Evolutionary conservation across 2,329 filamentous ascomycete species (phyloP).

Genomic region (Hirsutella minnesotensis): DNA sequence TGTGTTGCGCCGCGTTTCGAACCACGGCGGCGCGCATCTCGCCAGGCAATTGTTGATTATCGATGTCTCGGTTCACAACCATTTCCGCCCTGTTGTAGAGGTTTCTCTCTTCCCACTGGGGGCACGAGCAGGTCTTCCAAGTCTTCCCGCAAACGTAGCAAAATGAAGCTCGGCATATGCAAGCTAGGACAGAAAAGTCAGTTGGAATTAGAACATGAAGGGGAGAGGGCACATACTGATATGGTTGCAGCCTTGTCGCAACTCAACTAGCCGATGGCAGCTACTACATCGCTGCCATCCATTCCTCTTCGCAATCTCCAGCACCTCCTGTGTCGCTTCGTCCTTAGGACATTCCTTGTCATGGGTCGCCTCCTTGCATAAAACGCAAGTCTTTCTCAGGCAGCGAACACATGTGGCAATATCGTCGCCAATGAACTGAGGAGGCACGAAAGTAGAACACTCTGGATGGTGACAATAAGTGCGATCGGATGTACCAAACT

Average conservation of each 20-base stretch:
- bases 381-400: slow-evolving; percentile 28
- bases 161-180: slow-evolving; percentile 31
- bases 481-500: slow-evolving; percentile 33
- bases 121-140: slow-evolving; percentile 30
- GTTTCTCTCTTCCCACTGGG: slow-evolving; percentile 22
- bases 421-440: slow-evolving; percentile 15
- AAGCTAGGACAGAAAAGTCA: slow-evolving; percentile 21
- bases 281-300: slow-evolving; percentile 37
- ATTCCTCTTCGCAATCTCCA: slow-evolving; percentile 24
- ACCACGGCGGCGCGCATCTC: not conserved
- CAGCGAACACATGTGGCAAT: slow-evolving; percentile 32
- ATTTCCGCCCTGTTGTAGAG: slow-evolving; percentile 19
- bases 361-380: slow-evolving; percentile 37
- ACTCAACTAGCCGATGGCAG: slow-evolving; percentile 35
- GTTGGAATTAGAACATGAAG: not conserved
- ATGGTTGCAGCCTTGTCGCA: slow-evolving; percentile 37
- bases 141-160: slow-evolving; percentile 31
- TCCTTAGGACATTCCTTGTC: slow-evolving; percentile 35
- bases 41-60: not conserved
- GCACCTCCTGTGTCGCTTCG: slow-evolving; percentile 20
- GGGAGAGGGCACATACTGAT: slow-evolving; percentile 32
- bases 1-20: not conserved
- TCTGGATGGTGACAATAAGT: slow-evolving; percentile 34
- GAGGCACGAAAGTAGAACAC: slow-evolving; percentile 36
- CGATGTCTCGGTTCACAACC: slow-evolving; percentile 15